Evolutionary conservation across 495 filamentous ascomycete species (phyloP).

Genomic region (Hamigera avellanea): DNA sequence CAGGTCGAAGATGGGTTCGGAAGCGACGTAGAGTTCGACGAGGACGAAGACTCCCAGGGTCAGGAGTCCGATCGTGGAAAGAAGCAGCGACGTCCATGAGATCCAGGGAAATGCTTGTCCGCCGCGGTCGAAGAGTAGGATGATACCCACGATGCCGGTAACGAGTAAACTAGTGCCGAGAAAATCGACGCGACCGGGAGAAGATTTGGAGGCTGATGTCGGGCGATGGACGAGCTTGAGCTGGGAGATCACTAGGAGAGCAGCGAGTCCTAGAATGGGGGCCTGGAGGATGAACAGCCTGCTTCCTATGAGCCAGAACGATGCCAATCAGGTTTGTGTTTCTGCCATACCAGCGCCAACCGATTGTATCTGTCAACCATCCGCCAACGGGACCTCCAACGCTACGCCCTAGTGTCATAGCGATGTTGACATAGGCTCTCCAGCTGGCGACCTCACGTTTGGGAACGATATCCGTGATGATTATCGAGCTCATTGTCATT

Average conservation of each 20-base stretch:
- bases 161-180: slow-evolving; percentile 41
- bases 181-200: slow-evolving; percentile 42
- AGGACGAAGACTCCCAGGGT: slow-evolving; percentile 33
- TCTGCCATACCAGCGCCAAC: slow-evolving; percentile 49
- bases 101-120: slow-evolving; percentile 47
- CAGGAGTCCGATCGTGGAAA: slow-evolving; percentile 20
- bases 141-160: slow-evolving; percentile 32
- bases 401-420: slow-evolving; percentile 51
- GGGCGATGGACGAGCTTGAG: slow-evolving; percentile 26
- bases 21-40: slow-evolving; percentile 38
- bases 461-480: slow-evolving; percentile 59
- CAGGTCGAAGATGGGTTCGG: slow-evolving; percentile 52
- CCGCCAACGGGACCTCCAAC: slow-evolving; percentile 55
- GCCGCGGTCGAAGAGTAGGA: slow-evolving; percentile 47
- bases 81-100: slow-evolving; percentile 22
- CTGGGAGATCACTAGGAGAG: slow-evolving; percentile 31
- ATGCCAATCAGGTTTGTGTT: neutral
- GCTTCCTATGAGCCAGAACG: neutral
- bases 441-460: slow-evolving; percentile 55
- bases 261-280: slow-evolving; percentile 42
- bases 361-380: slow-evolving; percentile 50
- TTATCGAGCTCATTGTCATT: slow-evolving; percentile 41
- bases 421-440: slow-evolving; percentile 55
- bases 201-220: neutral
- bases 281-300: slow-evolving; percentile 53